Evolutionary conservation across 305 asterid genomes (phyloP), one percentile per base, ranked within the genome.

Genomic region (Solanum chacoense): DNA sequence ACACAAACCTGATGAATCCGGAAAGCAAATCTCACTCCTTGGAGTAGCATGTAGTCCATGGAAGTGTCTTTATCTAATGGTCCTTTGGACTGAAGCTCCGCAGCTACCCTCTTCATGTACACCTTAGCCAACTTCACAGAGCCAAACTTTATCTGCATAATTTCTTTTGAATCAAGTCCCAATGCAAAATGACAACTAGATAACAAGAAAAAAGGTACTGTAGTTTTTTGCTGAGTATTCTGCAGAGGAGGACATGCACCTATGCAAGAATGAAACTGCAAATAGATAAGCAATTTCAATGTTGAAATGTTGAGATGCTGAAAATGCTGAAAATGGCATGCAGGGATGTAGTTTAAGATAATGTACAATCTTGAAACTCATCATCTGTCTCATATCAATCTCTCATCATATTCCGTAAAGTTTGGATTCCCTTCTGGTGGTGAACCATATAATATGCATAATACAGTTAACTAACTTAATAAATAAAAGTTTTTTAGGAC

Each of bases 21-120:
- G 93, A 96, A 96, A 77, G 99, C 99, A 93, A 94, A 97, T 91
- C 99, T 92, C 81, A 96, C 99, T 91, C 99, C 99, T 88, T 97
- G 99, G 42, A 97, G 96, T 36, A 97, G 90, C 98, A 95, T 94
- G 90, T 96, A 97, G 77, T 97, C 99, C 94, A 95, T 88, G 87
- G 98, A 95, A 31, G 99, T 93, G 89, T 97, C 99, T 90, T 97
- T 97, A 32, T 97, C 98, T 11, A 93, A 91, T 31, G 94, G 90
- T 86, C 98, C 98, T 91, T 94, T 94, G 84, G 87, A 91, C 90
- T 97, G 98, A 76, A 97, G 96, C 87, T 97, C 99, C 90, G 88
- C 92, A 36, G 99, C 98, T 69, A 96, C 99, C 89, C 98, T 93
- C 92, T 93, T 94, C 98, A 95, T 94, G 95, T 97, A 97, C 94